phyloP scores from a whole-genome alignment of 352 stramenopile genomes.

The Peronospora belbahrii region DNA sequence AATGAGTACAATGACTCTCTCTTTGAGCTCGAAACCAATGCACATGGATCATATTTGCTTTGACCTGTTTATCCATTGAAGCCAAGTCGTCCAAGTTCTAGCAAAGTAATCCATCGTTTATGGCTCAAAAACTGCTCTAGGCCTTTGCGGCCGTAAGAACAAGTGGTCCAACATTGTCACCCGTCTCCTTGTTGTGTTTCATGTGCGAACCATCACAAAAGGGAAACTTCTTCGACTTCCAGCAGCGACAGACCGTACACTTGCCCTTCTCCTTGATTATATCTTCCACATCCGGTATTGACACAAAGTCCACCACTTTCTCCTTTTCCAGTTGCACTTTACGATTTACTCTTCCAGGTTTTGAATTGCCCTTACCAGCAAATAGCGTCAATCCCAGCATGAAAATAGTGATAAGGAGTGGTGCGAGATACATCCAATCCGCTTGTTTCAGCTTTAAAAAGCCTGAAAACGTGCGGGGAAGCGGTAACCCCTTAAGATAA shows the following conservation, averaged over 20 bases:
- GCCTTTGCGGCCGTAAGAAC: conserved; percentile 52
- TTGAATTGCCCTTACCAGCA: conserved; percentile 40
- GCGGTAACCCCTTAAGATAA: conserved; percentile 76
- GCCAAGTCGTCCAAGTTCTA: background rate
- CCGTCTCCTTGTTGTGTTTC: conserved; percentile 86
- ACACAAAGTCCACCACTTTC: conserved; percentile 68
- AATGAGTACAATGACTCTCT: background rate
- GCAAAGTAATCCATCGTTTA: background rate
- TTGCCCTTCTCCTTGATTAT: conserved; percentile 75
- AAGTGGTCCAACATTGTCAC: conserved; percentile 75
- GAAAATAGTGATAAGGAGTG: conserved; percentile 69
- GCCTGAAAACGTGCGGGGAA: conserved; percentile 73
- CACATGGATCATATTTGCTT: conserved; percentile 20
- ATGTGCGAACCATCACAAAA: conserved; percentile 71
- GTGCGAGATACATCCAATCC: conserved; percentile 78
- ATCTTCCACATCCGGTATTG: conserved; percentile 70
- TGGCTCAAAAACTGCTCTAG: conserved; percentile 5
- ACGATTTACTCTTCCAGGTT: conserved; percentile 61
- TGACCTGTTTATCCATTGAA: conserved; percentile 3
- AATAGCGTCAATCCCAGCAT: conserved; percentile 70
- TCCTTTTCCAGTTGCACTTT: conserved; percentile 69
- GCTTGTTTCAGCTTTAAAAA: conserved; percentile 82
- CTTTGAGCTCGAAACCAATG: background rate
- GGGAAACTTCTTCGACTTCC: conserved; percentile 87
- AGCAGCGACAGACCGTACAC: conserved; percentile 77